A percentile compares a stretch with the other conserved stretches of the same genome.
Evolutionary conservation across 257 asterid genomes (phyloP).

Genomic region (Coffea eugenioides): DNA sequence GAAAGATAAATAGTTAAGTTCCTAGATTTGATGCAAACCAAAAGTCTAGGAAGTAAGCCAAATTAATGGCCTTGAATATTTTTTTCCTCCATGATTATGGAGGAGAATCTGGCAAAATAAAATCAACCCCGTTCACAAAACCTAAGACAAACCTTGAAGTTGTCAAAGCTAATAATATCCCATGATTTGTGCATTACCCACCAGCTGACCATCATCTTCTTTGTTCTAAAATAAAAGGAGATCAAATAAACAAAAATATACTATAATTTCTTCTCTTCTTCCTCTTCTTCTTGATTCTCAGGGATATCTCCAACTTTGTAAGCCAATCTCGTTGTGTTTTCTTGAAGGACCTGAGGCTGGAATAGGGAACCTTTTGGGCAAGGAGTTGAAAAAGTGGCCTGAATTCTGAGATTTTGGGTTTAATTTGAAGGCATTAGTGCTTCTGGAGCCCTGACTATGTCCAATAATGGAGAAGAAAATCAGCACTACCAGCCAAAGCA

Average conservation of each 20-base stretch:
- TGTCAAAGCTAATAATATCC: slow-evolving; percentile 10
- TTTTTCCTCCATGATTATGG: slow-evolving; percentile 20
- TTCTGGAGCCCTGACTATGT: slow-evolving; percentile 42
- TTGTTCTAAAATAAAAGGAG: neutral
- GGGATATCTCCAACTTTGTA: slow-evolving; percentile 54
- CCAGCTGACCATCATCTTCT: neutral
- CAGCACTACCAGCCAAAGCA: slow-evolving; percentile 27
- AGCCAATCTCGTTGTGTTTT: slow-evolving; percentile 69
- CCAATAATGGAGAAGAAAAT: slow-evolving; percentile 25
- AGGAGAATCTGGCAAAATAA: neutral
- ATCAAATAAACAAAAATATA: neutral
- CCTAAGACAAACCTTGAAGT: slow-evolving; percentile 15
- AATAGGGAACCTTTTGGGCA: slow-evolving; percentile 60
- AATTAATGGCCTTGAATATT: neutral
- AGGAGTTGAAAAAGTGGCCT: slow-evolving; percentile 47
- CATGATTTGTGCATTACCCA: slow-evolving; percentile 3
- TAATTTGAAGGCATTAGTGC: slow-evolving; percentile 38
- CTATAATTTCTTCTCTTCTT: neutral
- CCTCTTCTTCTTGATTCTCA: slow-evolving; percentile 2
- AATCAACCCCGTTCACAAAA: slow-evolving; percentile 5
- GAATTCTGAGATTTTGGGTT: slow-evolving; percentile 24
- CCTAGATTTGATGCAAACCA: slow-evolving; percentile 3
- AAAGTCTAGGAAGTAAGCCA: neutral
- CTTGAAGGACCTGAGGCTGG: slow-evolving; percentile 72
- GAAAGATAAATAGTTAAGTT: slow-evolving; percentile 1